These are phyloP conservation scores for Selenicereus undatus DNA, from an alignment of 148 eudicot species.

Conservation along the genomic window DNA sequence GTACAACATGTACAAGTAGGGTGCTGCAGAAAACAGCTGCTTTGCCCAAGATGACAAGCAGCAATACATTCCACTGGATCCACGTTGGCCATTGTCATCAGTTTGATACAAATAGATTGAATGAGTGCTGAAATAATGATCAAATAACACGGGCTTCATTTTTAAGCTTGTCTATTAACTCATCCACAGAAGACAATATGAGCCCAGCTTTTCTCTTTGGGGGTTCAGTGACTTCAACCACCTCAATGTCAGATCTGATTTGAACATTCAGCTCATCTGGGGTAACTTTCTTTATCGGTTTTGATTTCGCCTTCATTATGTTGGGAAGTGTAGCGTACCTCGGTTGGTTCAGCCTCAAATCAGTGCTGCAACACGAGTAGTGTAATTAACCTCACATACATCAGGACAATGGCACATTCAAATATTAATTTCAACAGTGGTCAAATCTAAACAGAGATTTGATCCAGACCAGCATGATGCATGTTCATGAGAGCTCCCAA, in stretches of 20 bases:
- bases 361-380: constrained; percentile 57
- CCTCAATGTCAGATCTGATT: constrained; percentile 63
- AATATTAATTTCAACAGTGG: neutral
- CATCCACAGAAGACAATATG: constrained; percentile 80
- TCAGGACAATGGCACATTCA: neutral
- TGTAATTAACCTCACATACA: neutral
- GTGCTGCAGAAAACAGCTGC: neutral
- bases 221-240: constrained; percentile 80
- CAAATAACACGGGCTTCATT: constrained; percentile 88
- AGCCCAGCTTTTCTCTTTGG: constrained; percentile 96
- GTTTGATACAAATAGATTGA: constrained; percentile 5
- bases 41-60: neutral
- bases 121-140: constrained; percentile 4
- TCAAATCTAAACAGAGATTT: neutral
- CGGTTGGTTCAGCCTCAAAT: constrained; percentile 97
- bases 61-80: neutral
- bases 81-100: neutral
- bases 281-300: constrained; percentile 70
- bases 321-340: constrained; percentile 93
- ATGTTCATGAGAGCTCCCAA: no score
- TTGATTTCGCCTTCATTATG: constrained; percentile 91
- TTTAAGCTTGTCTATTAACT: constrained; percentile 82
- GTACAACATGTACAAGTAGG: neutral
- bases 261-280: constrained; percentile 73
- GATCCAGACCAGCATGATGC: no score